Conservation (phyloP, 2,329 filamentous ascomycete species). For the Ophiosphaerella herpotricha region DNA sequence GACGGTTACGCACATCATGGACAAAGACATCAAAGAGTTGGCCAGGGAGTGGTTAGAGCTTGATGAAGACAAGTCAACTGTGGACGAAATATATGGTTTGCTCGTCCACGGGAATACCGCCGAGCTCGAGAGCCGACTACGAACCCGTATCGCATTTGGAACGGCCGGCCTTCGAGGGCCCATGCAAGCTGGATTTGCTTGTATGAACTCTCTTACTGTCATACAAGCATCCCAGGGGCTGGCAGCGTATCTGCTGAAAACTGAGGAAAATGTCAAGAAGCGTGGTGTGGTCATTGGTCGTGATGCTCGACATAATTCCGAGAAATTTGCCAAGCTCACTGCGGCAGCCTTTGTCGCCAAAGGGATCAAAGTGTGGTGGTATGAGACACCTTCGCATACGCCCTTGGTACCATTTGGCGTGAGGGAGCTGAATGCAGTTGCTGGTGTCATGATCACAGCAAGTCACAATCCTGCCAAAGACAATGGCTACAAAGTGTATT, state of each 20-base stretch:
- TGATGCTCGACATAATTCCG: conserved; percentile 67
- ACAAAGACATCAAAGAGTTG: conserved; percentile 47
- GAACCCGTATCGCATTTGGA: conserved; percentile 63
- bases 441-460: conserved; percentile 69
- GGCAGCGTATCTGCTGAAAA: conserved; percentile 61
- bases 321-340: conserved; percentile 63
- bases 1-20: conserved; percentile 22
- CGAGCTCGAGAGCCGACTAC: conserved; percentile 59
- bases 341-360: conserved; percentile 64
- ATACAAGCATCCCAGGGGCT: conserved; percentile 69
- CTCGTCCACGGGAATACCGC: conserved; percentile 50
- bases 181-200: conserved; percentile 68
- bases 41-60: conserved; percentile 63
- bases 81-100: conserved; percentile 59
- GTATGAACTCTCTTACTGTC: conserved; percentile 63
- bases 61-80: conserved; percentile 60
- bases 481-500: conserved; percentile 72
- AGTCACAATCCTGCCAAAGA: conserved; percentile 68
- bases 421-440: conserved; percentile 57
- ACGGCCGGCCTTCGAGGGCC: conserved; percentile 66
- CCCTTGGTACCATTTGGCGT: conserved; percentile 67
- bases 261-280: conserved; percentile 48
- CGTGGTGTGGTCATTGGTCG: conserved; percentile 64
- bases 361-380: conserved; percentile 64
- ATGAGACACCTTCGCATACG: conserved; percentile 61